Base-by-base conservation (phyloP, 2,329 filamentous ascomycete species). In the Aureobasidium sp. region DNA sequence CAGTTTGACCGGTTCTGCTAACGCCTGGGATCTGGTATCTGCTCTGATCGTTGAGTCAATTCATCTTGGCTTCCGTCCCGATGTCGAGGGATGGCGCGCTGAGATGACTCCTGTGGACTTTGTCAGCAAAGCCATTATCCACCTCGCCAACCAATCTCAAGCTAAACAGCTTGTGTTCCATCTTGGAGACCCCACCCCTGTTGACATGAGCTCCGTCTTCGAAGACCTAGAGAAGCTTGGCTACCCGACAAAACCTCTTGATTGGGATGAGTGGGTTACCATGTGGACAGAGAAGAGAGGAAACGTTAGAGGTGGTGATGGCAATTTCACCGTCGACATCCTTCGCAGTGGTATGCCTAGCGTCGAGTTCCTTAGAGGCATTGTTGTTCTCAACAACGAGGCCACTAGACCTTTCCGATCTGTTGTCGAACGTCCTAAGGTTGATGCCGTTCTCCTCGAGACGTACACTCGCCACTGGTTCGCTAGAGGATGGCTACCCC, bases 81-180 rank as follows among this genome's bases (percentile, higher is more conserved):
- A 89, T 59, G 85, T 91, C 4, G 80, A 87, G 54, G 85, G 85
- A 45, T 93, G 89, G 89, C 83, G 86, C 54, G 83, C 88, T 1
- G 89, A 93, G 75, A 92, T 92, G 89, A 91, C 89, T 0, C 89
- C 89, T 0, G 89, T 91, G 15, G 89, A 93, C 73, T 91, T 90
- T 68, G 88, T 91, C 63, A 89, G 86, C 74, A 85, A 85, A 65
- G 85, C 88, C 4, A 89, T 93, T 66, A 77, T 89, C 29, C 84
- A 87, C 21, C 80, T 92, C 25, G 81, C 86, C 44, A 85, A 87
- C 66, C 81, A 90, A 63, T 81, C 76, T 0, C 79, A 86, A 39
- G 78, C 80, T 1, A 79, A 85, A 10, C 86, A 89, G 68, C 79
- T 80, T 0, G 75, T 91, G 8, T 90, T 89, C 74, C 89, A 92